These are phyloP conservation scores for Dryas drummondii DNA, from an alignment of 306 rosid genomes.

Conservation along the genomic window DNA sequence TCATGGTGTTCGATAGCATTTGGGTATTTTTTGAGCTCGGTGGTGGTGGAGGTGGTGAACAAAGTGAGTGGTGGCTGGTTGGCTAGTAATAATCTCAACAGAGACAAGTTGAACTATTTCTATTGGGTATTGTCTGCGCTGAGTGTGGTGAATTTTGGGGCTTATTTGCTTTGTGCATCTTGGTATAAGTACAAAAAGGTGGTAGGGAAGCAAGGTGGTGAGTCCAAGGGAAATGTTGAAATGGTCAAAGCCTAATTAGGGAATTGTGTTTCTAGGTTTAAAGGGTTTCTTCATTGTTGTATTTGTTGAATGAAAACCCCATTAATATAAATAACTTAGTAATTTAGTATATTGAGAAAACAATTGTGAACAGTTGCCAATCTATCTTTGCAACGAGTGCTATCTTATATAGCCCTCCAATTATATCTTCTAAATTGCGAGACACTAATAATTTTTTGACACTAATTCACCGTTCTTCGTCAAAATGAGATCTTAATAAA, in stretches of 20 bases:
- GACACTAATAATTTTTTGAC: too few species aligned
- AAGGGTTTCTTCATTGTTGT: background rate
- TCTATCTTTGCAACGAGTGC: too few species aligned
- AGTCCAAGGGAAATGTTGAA: constrained; percentile 23
- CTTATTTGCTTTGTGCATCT: constrained; percentile 54
- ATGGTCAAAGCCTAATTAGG: constrained; percentile 6
- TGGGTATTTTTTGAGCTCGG: constrained; percentile 47
- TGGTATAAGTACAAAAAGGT: constrained; percentile 72
- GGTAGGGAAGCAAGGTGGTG: constrained; percentile 39
- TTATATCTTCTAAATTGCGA: too few species aligned
- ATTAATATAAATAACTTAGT: too few species aligned
- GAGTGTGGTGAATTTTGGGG: constrained; percentile 56
- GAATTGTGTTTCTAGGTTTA: background rate
- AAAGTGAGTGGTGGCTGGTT: constrained; percentile 77
- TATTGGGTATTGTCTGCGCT: constrained; percentile 54
- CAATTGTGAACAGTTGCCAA: too few species aligned
- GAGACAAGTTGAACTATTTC: constrained; percentile 59
- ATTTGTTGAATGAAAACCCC: background rate
- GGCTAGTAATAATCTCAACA: constrained; percentile 61
- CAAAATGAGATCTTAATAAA: too few species aligned
- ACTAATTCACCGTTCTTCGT: too few species aligned
- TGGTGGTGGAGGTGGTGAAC: constrained; percentile 69
- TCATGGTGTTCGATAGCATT: constrained; percentile 44
- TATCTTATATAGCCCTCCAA: too few species aligned
- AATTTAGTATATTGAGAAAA: too few species aligned